Base-by-base conservation (phyloP, 148 eudicot genomes). In the Amaranthus palmeri region DNA sequence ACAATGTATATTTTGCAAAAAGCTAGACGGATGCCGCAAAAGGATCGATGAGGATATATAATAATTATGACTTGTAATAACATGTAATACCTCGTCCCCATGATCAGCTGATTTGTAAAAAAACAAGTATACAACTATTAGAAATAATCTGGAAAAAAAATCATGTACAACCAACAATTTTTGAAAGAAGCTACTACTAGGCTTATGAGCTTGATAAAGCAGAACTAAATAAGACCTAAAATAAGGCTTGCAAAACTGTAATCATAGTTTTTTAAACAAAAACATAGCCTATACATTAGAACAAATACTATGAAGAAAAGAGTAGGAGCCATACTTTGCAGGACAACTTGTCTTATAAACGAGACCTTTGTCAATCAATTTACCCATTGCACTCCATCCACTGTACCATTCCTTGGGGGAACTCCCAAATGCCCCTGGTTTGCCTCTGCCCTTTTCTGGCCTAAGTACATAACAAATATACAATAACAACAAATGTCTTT, bases 301-400 rank as follows among this genome's bases (percentile, higher is more conserved):
- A 69, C 17, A 68, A 11, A 67, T 54, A 64, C 14, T 63, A 53
- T 4, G 52, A 58, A 70, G 50, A 54, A 71, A 77, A 69, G 67
- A 63, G 72, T 47, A 67, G 54, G 44, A 76, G 64, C 10, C 85
- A 82, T 91, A 95, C 99, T 91, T 95, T 57, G 99, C 99, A 15
- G 99, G 99, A 83, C 87, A 80, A 73, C 93, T 89, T 58, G 88
- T 84, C 83, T 88, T 95, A 45, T 77, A 87, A 69, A 89, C 92
- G 67, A 95, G 87, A 68, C 92, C 88, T 85, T 92, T 88, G 49
- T 68, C 78, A 65, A 91, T 73, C 63, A 95, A 81, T 58, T 85
- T 91, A 70, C 77, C 83, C 99, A 95, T 95, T 81, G 88, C 78
- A 79, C 81, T 91, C 99, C 99, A 95, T 80, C 99, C 99, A 70